Evolutionary conservation across 1,284 basidiomycete genomes (phyloP), one percentile per base, ranked within the genome.

Genomic region (Ceratobasidium sp.): DNA sequence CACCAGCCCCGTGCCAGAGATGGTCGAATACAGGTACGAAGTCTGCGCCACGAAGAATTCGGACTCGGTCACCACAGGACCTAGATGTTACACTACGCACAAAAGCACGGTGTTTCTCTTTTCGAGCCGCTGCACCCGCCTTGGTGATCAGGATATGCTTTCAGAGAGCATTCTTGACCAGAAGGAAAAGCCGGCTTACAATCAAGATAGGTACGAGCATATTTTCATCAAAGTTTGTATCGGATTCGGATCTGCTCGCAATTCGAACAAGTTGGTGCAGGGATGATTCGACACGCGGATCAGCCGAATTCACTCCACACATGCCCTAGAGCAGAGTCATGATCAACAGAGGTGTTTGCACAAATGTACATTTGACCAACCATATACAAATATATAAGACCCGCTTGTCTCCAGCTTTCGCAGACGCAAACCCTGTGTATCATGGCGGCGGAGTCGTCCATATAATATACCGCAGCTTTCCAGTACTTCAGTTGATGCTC

Each of bases 11-110:
- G 39, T 69, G 64, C 64, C 64, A 57, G 3, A 69, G 39, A 26
- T 69, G 50, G 23, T 69, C 67, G 14, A 70, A 32, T 16, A 59
- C 67, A 23, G 67, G 55, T n/a, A 48, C 53, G 30, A 70, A 70
- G n/a, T 58, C 53, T 32, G n/a, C 67, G 5, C 53, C 67, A n/a
- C 43, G 67, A 14, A 70, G 26, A 18, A 58, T 21, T 30, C 43
- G 41, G 14, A 70, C 23, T 10, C 41, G 55, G 18, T 32, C 26
- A 28, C 41, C 12, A 4, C 28, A 9, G 43, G 59, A 61, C 41
- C 18, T 46, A 5, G 45, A 43, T 39, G 59, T 34, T 32, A 58
- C 48, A 9, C n/a, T 30, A 21, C 55, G 43, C 4, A 70, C 12
- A 50, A 59, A n/a, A 4, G 53, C 55, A 26, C 67, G 67, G 12